Evolutionary conservation across 2,329 filamentous ascomycete genomes (phyloP), one percentile per base, ranked within the genome.

Genomic region (Akanthomyces uredinophilus): DNA sequence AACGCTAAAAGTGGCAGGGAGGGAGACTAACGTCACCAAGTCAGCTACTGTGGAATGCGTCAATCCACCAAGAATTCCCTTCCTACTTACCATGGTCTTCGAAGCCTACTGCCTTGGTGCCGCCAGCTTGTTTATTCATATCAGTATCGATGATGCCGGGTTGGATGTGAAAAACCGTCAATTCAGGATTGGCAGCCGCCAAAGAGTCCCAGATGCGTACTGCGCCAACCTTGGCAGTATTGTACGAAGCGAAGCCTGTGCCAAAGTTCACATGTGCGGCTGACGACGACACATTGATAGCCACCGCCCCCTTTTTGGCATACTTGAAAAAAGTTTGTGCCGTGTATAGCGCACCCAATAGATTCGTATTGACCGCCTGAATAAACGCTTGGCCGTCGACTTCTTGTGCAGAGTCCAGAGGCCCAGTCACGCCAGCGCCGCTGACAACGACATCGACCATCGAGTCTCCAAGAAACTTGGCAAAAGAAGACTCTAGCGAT

Each of bases 401-500:
- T 3, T 66, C 67, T 14, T 53, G 16, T 46, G 69, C 58, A 20
- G 58, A 60, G 2, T 52, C 58, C 58, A 47, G 64, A 11, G 67
- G 60, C 0, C 27, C 24, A 8, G 66, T 53, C 39, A 68, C 68
- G 14, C 60, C 71, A 2, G 71, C 71, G 62, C 69, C 72, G 62
- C 66, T 68, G 53, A 71, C 55, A 39, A 73, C 64, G 29, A 73
- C 67, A 32, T 73, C 69, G 3, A 73, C 22, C 11, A 62, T 51
- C 37, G 59, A 29, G 8, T 61, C 22, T 1, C 59, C 4, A 1
- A 61, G 37, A 5, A 66, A 64, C 0, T 49, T 35, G 3, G 41
- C 27, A 13, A 68, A 58, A 4, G 66, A 66, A 0, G 46, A 41
- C 7, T 50, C 41, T 0, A 65, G 63, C 18, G 63, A 60, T 16